Base-by-base conservation (phyloP, 1,139 yeast genomes). In the Nakaseomyces kungkrabaensis region DNA sequence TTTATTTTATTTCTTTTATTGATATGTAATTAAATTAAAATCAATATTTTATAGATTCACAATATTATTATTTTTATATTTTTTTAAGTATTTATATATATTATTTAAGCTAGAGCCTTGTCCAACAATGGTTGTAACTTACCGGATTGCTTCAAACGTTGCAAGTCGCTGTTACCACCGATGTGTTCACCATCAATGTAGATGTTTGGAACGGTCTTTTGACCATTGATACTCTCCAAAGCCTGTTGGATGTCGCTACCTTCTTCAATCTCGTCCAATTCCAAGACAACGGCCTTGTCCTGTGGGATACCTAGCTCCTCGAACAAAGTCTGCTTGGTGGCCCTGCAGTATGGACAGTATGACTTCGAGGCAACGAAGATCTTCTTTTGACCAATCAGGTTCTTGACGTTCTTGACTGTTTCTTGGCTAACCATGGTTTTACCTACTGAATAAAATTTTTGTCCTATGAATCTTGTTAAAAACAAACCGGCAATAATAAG, bases 101-200 rank as follows among this genome's bases (percentile, higher is more conserved):
- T 22, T 42, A 42, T 32, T 38, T 47, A 51, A 46, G 54, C 55
- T 49, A 58, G 49, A 37, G 50, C 57, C 48, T 54, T 52, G 50
- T 58, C 47, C 53, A 74, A 59, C 50, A 73, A 54, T 17, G 53
- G 58, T 48, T 72, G 66, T 52, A 75, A 63, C 57, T 72, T 56
- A 52, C 77, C 78, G 46, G 60, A 54, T 34, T 64, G 61, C 56
- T 74, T 73, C 67, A 82, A 74, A 45, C 74, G 72, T 71, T 87
- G 95, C 54, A 90, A 74, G 59, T 85, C 95, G 48, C 90, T 82
- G 77, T 88, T 86, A 53, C 98, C 98, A 54, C 98, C 98, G 61
- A 92, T 80, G 72, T 88, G 96, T 70, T 87, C 76, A 52, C 96
- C 96, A 48, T 77, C 81, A 66, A 92, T 89, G 71, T 84, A 89